A percentile compares a stretch with the other conserved stretches of the same genome.
These are phyloP conservation scores for Amaranthus hypochondriacus DNA, from an alignment of 148 eudicot species.

Conservation along the genomic window DNA sequence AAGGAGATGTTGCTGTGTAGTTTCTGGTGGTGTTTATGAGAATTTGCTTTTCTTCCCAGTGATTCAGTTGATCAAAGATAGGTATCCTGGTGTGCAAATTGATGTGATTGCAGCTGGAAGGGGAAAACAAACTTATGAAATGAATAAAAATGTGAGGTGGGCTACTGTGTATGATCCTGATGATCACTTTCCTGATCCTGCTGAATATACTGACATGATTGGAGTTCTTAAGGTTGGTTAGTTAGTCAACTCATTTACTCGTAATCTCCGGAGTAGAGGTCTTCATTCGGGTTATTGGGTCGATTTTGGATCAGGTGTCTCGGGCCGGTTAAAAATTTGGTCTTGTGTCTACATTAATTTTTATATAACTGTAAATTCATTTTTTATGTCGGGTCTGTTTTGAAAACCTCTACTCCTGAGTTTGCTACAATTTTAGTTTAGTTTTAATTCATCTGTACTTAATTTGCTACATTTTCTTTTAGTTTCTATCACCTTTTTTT, in stretches of 20 bases:
- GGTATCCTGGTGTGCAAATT: conserved; percentile 86
- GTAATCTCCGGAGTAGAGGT: too few species aligned
- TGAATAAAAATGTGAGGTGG: conserved; percentile 96
- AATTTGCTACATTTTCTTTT: too few species aligned
- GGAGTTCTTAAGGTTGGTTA: conserved; percentile 76
- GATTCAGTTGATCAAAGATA: conserved; percentile 74
- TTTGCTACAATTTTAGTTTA: too few species aligned
- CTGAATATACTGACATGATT: conserved; percentile 71
- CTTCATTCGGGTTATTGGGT: too few species aligned
- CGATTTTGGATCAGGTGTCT: too few species aligned
- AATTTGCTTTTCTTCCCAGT: conserved; percentile 79
- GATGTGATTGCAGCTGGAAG: conserved; percentile 61
- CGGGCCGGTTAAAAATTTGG: too few species aligned
- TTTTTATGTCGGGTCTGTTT: too few species aligned
- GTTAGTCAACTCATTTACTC: background rate
- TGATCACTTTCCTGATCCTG: conserved; percentile 69
- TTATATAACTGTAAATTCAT: too few species aligned
- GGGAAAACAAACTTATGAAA: conserved; percentile 79
- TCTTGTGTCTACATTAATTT: too few species aligned
- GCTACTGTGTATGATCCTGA: conserved; percentile 69
- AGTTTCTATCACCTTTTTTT: too few species aligned
- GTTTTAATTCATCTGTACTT: too few species aligned
- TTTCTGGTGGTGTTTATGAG: conserved; percentile 90
- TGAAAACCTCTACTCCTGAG: too few species aligned
- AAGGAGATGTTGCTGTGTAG: conserved; percentile 72